Percentiles rank a stretch among this genome's conserved stretches.
These are phyloP conservation scores for Daphne laureola DNA, from an alignment of 441 rosid species.

Conservation along the genomic window DNA sequence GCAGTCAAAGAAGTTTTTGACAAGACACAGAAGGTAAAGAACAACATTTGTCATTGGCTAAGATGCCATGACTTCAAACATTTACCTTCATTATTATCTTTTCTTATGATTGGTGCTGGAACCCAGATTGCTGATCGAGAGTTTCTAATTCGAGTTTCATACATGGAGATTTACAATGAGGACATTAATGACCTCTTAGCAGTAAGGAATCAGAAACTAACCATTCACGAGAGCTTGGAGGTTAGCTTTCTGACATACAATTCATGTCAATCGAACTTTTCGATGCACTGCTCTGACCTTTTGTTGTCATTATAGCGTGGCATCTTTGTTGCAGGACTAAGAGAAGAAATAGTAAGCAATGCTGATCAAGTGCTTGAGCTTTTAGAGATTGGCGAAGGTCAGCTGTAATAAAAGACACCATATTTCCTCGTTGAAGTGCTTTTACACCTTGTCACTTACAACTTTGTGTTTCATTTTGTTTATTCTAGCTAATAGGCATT, in stretches of 20 bases:
- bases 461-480: not conserved
- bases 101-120: slow-evolving; percentile 12
- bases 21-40: slow-evolving; percentile 38
- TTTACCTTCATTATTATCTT: slow-evolving; percentile 3
- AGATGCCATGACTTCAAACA: not conserved
- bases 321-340: slow-evolving; percentile 79
- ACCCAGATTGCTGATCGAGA: slow-evolving; percentile 64
- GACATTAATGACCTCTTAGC: slow-evolving; percentile 84
- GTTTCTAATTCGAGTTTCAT: slow-evolving; percentile 83
- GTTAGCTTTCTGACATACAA: slow-evolving; percentile 25
- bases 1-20: slow-evolving; percentile 69
- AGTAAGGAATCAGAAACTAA: slow-evolving; percentile 73
- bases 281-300: slow-evolving; percentile 8
- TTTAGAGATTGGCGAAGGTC: slow-evolving; percentile 86
- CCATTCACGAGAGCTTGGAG: slow-evolving; percentile 90
- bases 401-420: not conserved
- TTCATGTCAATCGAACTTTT: not conserved
- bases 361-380: slow-evolving; percentile 80
- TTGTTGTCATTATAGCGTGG: slow-evolving; percentile 50
- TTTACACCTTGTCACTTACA: too few relatives aligned
- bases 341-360: slow-evolving; percentile 73
- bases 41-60: not conserved
- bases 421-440: slow-evolving; percentile 6
- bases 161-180: slow-evolving; percentile 91
- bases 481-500: slow-evolving; percentile 67